phyloP scores from a whole-genome alignment of 768 basidiomycete genomes.

The Symmetrospora coprosmae region DNA sequence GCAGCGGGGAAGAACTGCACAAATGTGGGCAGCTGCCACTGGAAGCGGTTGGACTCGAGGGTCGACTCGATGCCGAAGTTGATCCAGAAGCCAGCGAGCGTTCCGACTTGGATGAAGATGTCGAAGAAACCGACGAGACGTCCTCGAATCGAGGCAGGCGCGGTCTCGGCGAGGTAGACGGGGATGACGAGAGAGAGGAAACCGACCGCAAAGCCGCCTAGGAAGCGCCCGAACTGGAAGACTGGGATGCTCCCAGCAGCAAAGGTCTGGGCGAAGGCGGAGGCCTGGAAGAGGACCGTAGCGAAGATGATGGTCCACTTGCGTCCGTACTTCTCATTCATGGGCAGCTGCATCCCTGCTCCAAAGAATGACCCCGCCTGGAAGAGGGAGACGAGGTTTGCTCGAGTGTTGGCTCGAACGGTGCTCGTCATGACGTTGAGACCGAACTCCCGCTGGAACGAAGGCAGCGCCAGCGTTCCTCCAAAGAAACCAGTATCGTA shows the following conservation, averaged over 20 bases:
- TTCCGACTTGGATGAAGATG: slow-evolving; percentile 29
- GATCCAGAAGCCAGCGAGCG: slow-evolving; percentile 32
- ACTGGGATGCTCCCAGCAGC: slow-evolving; percentile 23
- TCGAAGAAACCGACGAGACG: slow-evolving; percentile 32
- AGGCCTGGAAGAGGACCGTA: slow-evolving; percentile 30
- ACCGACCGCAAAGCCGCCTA: slow-evolving; percentile 31
- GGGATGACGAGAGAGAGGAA: slow-evolving; percentile 30
- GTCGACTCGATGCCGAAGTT: slow-evolving; percentile 28
- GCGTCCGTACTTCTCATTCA: slow-evolving; percentile 29
- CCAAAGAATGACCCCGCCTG: slow-evolving; percentile 33
- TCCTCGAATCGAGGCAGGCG: slow-evolving; percentile 31
- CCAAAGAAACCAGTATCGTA: slow-evolving; percentile 22
- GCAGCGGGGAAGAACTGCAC: slow-evolving; percentile 33
- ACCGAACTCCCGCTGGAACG: slow-evolving; percentile 12
- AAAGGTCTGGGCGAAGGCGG: slow-evolving; percentile 30
- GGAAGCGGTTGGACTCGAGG: neutral
- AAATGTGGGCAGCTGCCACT: slow-evolving; percentile 35
- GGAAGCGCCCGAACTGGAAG: slow-evolving; percentile 23
- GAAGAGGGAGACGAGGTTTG: slow-evolving; percentile 32
- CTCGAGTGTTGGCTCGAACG: neutral
- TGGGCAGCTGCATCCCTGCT: slow-evolving; percentile 27
- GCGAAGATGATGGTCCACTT: slow-evolving; percentile 28
- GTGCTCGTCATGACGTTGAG: neutral
- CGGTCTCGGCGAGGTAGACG: slow-evolving; percentile 31
- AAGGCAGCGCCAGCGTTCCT: slow-evolving; percentile 19